phyloP scores from a whole-genome alignment of 2,329 filamentous ascomycete genomes.

The Iodosphaeria phyllophila region DNA sequence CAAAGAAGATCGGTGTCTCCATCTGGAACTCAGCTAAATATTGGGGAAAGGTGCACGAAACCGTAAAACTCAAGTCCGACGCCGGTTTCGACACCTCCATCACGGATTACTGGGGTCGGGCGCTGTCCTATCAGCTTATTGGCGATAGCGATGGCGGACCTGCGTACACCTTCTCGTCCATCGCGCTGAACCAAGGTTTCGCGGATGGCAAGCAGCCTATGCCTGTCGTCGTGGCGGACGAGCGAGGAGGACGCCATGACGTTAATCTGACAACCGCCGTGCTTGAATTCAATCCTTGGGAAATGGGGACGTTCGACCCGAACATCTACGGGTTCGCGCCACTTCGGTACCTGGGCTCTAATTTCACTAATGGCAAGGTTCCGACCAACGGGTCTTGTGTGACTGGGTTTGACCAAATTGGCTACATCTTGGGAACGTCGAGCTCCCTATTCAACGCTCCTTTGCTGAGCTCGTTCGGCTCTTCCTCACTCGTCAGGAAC shows the following conservation, averaged over 20 bases:
- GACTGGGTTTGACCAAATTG: conserved; percentile 63
- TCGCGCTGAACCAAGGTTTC: conserved; percentile 45
- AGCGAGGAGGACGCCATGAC: conserved; percentile 38
- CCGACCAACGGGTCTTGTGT: conserved; percentile 41
- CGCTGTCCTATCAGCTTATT: conserved; percentile 52
- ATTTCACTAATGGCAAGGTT: conserved; percentile 45
- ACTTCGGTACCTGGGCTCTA: conserved; percentile 51
- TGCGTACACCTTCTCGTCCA: conserved; percentile 55
- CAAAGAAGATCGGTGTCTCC: conserved; percentile 10
- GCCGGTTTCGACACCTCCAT: conserved; percentile 47
- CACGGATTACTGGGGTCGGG: conserved; percentile 59
- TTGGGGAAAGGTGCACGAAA: conserved; percentile 36
- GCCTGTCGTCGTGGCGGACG: conserved; percentile 55
- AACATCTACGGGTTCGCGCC: conserved; percentile 55
- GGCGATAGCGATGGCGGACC: conserved; percentile 49
- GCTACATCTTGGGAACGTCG: conserved; percentile 73
- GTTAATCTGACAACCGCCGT: conserved; percentile 57
- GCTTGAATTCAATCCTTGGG: conserved; percentile 63
- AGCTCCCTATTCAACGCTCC: conserved; percentile 71
- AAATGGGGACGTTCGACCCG: conserved; percentile 62
- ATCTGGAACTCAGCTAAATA: conserved; percentile 25
- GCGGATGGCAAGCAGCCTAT: conserved; percentile 43
- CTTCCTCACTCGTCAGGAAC: conserved; percentile 29
- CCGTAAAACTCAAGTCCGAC: conserved; percentile 40
- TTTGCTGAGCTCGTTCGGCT: conserved; percentile 29